Base-by-base conservation (phyloP, 805 yeast species). In the Jamesozyma spencerorum region DNA sequence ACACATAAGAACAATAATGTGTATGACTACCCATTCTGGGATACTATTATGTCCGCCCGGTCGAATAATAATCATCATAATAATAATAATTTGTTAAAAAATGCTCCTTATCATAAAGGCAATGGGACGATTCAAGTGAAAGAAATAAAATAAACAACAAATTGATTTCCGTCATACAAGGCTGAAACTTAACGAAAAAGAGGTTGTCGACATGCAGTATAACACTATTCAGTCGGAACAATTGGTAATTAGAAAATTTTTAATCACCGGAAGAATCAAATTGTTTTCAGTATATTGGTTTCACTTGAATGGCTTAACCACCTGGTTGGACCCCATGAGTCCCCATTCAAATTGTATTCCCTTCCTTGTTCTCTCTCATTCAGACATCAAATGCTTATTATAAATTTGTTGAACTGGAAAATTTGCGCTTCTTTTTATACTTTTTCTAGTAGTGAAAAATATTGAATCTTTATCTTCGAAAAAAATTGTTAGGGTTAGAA, bases 31-130 rank as follows among this genome's bases (percentile, higher is more conserved):
- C 48, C 44, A 45, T 45, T 48, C 41, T 20, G 36, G 49, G 51
- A 59, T 60, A 60, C 65, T 60, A 53, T 44, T 62, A 66, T 66
- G 71, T 66, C 70, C 71, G 71, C 71, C 71, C 71, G 71, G 71
- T 66, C 71, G 64, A 63, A 57, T 54, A 48, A 57, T 40, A 50
- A 58, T 62, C 65, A 62, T 62, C 66, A 62, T 55, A 45, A 19
- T 14, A 40, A 40, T 18, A 38, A 30, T 20, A 30, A 15, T 10
- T 22, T 22, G 26, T 10, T 22, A 22, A n/a, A n/a, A n/a, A n/a
- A n/a, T n/a, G n/a, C n/a, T n/a, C n/a, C n/a, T n/a, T n/a, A n/a
- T n/a, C n/a, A 18, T 30, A 12, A 17, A 5, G 12, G 15, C 6
- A 10, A 7, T 22, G 26, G 10, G 26, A 22, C 26, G 10, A 22